A percentile compares a stretch with the other conserved stretches of the same genome.
phyloP scores from a whole-genome alignment of 768 basidiomycete species.

The Auricularia sp. region DNA sequence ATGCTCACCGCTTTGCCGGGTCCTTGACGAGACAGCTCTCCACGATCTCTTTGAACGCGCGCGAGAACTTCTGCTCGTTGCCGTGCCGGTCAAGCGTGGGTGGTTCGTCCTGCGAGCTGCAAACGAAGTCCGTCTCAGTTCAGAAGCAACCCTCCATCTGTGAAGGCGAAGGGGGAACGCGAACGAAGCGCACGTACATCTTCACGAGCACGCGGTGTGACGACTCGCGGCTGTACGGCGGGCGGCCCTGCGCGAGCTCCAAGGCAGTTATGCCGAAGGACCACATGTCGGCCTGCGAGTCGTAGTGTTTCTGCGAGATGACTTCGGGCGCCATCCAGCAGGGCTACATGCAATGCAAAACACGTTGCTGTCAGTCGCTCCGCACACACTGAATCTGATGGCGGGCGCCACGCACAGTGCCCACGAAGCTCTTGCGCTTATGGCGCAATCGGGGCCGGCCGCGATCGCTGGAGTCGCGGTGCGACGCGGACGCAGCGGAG shows the following conservation, averaged over 20 bases:
- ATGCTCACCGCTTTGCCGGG: slow-evolving; percentile 54
- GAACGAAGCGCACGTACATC: slow-evolving; percentile 34
- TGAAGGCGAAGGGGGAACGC: not conserved
- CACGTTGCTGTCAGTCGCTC: not conserved
- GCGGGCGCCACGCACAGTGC: slow-evolving; percentile 46
- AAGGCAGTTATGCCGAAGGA: slow-evolving; percentile 93
- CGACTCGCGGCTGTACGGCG: slow-evolving; percentile 71
- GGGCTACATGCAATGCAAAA: slow-evolving; percentile 34
- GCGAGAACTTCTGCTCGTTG: slow-evolving; percentile 65
- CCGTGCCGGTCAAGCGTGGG: slow-evolving; percentile 68
- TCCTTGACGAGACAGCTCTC: slow-evolving; percentile 79
- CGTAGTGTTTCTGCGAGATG: slow-evolving; percentile 74
- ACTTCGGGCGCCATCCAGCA: slow-evolving; percentile 98
- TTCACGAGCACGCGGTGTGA: slow-evolving; percentile 65
- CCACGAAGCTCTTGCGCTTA: slow-evolving; percentile 86
- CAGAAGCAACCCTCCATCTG: slow-evolving; percentile 4
- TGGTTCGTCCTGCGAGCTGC: slow-evolving; percentile 63
- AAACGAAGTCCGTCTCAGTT: not conserved
- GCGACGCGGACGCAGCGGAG: not conserved
- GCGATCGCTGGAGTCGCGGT: slow-evolving; percentile 22
- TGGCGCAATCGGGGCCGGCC: slow-evolving; percentile 19
- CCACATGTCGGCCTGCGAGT: slow-evolving; percentile 88
- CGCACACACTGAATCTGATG: not conserved
- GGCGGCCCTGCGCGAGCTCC: slow-evolving; percentile 78
- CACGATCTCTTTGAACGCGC: slow-evolving; percentile 73